Conservation (phyloP, 192 early-diverging fungal species). For the Coemansia sp. region DNA sequence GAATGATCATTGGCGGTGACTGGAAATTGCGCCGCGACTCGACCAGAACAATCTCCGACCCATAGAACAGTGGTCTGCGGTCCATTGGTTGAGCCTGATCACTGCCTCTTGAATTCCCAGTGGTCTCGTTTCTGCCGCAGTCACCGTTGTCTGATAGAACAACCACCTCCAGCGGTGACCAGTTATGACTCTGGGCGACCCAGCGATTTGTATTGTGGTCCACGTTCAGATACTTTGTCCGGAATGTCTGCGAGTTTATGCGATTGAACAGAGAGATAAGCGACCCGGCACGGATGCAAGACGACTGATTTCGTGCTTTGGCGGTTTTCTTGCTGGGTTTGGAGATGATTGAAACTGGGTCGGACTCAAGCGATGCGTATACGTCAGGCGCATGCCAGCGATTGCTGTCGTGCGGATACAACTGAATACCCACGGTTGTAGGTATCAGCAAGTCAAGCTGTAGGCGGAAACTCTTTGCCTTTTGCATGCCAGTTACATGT, state of each 20-base stretch:
- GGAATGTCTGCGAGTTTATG: constrained; percentile 87
- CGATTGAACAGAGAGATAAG: constrained; percentile 86
- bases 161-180: constrained; percentile 50
- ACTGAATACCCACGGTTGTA: constrained; percentile 13
- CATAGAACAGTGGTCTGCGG: constrained; percentile 57
- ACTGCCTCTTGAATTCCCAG: neutral
- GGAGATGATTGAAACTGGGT: constrained; percentile 81
- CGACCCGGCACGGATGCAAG: constrained; percentile 74
- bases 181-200: constrained; percentile 56
- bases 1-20: constrained; percentile 71
- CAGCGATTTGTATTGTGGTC: constrained; percentile 49
- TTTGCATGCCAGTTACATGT: constrained; percentile 76
- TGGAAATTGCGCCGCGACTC: constrained; percentile 63
- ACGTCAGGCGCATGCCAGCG: constrained; percentile 35
- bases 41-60: constrained; percentile 69
- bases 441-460: constrained; percentile 61
- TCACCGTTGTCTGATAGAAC: constrained; percentile 19
- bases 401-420: constrained; percentile 14
- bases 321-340: constrained; percentile 92
- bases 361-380: constrained; percentile 67
- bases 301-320: constrained; percentile 75
- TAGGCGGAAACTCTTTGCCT: constrained; percentile 75
- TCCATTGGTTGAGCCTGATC: neutral
- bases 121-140: neutral
- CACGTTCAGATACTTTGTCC: constrained; percentile 79